Base-by-base conservation (phyloP, 495 filamentous ascomycete genomes). In the Tuber magnatum region DNA sequence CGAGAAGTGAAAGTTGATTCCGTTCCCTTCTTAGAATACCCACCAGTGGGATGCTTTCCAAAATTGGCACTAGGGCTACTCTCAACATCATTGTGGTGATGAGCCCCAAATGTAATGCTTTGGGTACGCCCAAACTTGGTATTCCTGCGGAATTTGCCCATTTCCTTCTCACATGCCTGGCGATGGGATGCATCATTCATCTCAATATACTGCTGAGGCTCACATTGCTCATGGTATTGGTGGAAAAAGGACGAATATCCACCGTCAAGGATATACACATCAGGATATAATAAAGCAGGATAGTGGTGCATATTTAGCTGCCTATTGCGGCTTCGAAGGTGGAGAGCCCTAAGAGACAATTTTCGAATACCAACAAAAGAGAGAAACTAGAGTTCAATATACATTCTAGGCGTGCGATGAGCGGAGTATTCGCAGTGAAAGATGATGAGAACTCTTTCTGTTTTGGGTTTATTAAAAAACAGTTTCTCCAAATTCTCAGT, bases 351-450 rank as follows among this genome's bases (percentile, higher is more conserved):
- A 48, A 7, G 70, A 70, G 71, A 39, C 68, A 41, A 65, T 74
- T 77, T 22, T n/a, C n/a, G n/a, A n/a, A n/a, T n/a, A n/a, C n/a
- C n/a, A n/a, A n/a, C n/a, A n/a, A n/a, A n/a, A n/a, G 46, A 43
- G 74, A 78, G 85, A 84, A 78, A 83, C 80, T 18, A n/a, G 22
- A 75, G 69, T 74, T 74, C 28, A 35, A 65, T 12, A 35, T 79
- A 83, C 94, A 98, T 97, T 80, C 97, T 91, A 40, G 95, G 95
- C n/a, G 95, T 96, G 39, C 95, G 92, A 84, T 97, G 94, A 46
- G 92, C 94, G 39, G 95, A 98, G 83, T 97, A 99, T 82, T 99
- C 96, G 87, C 96, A 99, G 84, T 99, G 96, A 78, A 99, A 91
- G 74, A 99, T 90, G 69, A 99, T 82, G 10, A 97, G 86, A 0